These are phyloP conservation scores for Arachnomyces sp. DNA, from an alignment of 2,329 filamentous ascomycete species.

Conservation along the genomic window DNA sequence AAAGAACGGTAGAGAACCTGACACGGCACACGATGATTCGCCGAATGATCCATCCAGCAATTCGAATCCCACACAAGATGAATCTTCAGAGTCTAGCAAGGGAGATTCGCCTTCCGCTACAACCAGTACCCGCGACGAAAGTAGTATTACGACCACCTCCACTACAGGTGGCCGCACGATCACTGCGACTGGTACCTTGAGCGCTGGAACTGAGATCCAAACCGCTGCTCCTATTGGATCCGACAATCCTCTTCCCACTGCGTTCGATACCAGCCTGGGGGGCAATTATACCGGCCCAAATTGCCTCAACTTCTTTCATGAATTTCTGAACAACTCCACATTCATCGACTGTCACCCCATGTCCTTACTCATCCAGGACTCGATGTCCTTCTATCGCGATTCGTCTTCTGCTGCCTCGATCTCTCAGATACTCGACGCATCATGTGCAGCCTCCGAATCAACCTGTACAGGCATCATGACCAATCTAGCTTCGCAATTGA, in stretches of 20 bases:
- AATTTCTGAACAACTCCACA: conserved; percentile 57
- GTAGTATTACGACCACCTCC: too few relatives aligned
- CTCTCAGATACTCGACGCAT: conserved; percentile 68
- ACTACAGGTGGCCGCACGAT: not conserved
- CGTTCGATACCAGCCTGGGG: conserved; percentile 60
- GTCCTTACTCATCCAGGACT: conserved; percentile 78
- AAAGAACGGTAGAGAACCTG: too few relatives aligned
- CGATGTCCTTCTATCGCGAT: conserved; percentile 73
- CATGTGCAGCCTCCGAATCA: conserved; percentile 61
- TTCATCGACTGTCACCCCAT: conserved; percentile 74
- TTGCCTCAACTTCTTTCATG: conserved; percentile 53
- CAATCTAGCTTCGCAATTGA: conserved; percentile 58
- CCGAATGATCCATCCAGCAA: too few relatives aligned
- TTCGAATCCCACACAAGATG: too few relatives aligned
- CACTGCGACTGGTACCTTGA: conserved; percentile 8
- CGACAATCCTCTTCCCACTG: conserved; percentile 45
- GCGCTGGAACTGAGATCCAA: conserved; percentile 3
- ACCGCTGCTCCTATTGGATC: conserved; percentile 3
- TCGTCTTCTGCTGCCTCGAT: conserved; percentile 63
- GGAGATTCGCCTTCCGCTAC: too few relatives aligned
- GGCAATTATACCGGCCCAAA: conserved; percentile 52
- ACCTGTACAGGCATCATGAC: conserved; percentile 61
- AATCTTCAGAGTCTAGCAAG: too few relatives aligned
- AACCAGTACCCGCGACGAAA: too few relatives aligned
- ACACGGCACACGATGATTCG: conserved; percentile 4